These are phyloP conservation scores for Suillus weaverae DNA, from an alignment of 768 basidiomycete species.

Conservation along the genomic window DNA sequence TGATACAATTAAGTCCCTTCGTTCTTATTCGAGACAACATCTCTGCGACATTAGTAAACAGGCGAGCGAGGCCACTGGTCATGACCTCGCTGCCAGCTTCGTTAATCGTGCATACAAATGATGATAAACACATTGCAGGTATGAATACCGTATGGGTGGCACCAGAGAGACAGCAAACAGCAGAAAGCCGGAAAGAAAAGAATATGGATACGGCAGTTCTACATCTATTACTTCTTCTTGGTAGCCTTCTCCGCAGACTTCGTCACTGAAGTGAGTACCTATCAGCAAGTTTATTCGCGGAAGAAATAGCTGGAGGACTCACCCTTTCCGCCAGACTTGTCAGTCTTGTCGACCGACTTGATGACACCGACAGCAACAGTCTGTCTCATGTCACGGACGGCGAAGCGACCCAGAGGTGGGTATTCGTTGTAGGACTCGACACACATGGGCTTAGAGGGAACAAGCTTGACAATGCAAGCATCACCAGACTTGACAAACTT, in stretches of 20 bases:
- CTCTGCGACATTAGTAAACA: constrained; percentile 12
- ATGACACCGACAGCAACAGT: constrained; percentile 99
- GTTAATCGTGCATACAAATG: constrained; percentile 49
- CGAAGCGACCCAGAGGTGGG: constrained; percentile 99
- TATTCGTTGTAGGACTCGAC: constrained; percentile 95
- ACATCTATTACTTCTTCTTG: constrained; percentile 94
- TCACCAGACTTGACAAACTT: constrained; percentile 99
- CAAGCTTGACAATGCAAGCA: constrained; percentile 97
- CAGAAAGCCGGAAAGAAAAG: constrained; percentile 47
- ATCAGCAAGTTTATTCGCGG: constrained; percentile 4
- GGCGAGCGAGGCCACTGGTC: constrained; percentile 9
- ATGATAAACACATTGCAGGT: constrained; percentile 35
- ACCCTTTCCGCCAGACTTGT: constrained; percentile 87
- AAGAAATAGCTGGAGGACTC: constrained; percentile 23
- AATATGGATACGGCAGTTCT: constrained; percentile 64
- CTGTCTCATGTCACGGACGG: constrained; percentile 99
- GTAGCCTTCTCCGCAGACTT: constrained; percentile 95
- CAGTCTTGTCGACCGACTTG: constrained; percentile 96
- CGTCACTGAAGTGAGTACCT: constrained; percentile 55
- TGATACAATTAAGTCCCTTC: constrained; percentile 5
- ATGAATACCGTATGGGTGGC: constrained; percentile 31
- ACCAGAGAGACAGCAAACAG: constrained; percentile 37
- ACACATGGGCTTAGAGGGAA: constrained; percentile 96
- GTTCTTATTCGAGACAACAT: constrained; percentile 5
- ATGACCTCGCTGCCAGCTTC: constrained; percentile 34